These are phyloP conservation scores for Bipolaris oryzae DNA, from an alignment of 2,329 filamentous ascomycete species.

Conservation along the genomic window DNA sequence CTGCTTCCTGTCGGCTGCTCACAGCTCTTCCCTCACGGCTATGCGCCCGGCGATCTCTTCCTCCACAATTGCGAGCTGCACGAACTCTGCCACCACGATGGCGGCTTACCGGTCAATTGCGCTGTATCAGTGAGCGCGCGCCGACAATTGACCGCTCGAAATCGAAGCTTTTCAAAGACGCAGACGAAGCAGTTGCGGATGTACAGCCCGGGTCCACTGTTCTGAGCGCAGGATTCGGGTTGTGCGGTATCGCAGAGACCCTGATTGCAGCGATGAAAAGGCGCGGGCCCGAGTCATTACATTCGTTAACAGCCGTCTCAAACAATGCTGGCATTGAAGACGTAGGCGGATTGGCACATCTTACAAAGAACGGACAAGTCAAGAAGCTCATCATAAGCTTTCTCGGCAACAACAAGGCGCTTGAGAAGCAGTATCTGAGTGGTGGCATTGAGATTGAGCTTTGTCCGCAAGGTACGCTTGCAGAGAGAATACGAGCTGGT, in stretches of 20 bases:
- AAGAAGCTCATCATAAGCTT: slow-evolving; percentile 77
- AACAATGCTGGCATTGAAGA: slow-evolving; percentile 79
- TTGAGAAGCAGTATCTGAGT: slow-evolving; percentile 75
- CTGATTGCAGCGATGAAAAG: slow-evolving; percentile 46
- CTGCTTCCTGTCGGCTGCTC: slow-evolving; percentile 38
- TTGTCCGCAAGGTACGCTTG: slow-evolving; percentile 76
- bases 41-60: slow-evolving; percentile 32
- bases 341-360: slow-evolving; percentile 67
- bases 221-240: slow-evolving; percentile 48
- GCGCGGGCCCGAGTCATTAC: slow-evolving; percentile 38
- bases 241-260: slow-evolving; percentile 49
- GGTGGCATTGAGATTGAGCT: slow-evolving; percentile 77
- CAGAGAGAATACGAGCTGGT: slow-evolving; percentile 72
- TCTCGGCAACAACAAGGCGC: slow-evolving; percentile 75
- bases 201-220: slow-evolving; percentile 46
- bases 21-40: slow-evolving; percentile 37
- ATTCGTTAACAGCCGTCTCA: slow-evolving; percentile 71
- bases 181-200: slow-evolving; percentile 47
- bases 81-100: slow-evolving; percentile 27
- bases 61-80: slow-evolving; percentile 34
- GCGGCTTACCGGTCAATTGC: slow-evolving; percentile 30
- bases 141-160: slow-evolving; percentile 43
- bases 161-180: slow-evolving; percentile 47
- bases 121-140: slow-evolving; percentile 34
- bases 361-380: slow-evolving; percentile 73